A percentile compares a stretch with the other conserved stretches of the same genome.
Conservation (phyloP, 441 rosid species). For the Corymbia citriodora region DNA sequence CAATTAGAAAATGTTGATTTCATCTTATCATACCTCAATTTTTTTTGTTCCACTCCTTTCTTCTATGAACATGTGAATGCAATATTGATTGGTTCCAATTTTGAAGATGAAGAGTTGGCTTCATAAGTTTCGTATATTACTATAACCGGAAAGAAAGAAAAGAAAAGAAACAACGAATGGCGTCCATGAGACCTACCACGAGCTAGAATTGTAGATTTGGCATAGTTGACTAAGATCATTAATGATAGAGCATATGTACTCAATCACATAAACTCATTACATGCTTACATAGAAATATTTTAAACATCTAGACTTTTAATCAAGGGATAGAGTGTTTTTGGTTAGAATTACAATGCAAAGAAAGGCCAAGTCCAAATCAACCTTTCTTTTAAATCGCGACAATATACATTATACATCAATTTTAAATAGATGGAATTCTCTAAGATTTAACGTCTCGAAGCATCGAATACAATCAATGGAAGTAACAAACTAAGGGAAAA, state of each 20-base stretch:
- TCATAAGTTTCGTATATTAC: not conserved
- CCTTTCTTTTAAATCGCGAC: not conserved
- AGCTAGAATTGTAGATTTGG: not conserved
- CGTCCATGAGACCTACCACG: not conserved
- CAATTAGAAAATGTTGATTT: not conserved
- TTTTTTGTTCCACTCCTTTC: not conserved
- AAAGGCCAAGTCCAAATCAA: not conserved
- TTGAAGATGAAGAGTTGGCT: not conserved
- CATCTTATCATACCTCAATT: not conserved
- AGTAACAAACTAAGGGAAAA: not conserved
- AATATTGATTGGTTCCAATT: not conserved
- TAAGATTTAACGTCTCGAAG: not conserved
- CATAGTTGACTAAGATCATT: not conserved
- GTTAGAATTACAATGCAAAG: not conserved
- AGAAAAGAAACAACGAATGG: not conserved
- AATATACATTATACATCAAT: not conserved
- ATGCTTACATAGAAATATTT: not conserved
- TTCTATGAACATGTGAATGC: not conserved
- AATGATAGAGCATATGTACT: not conserved
- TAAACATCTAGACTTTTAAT: not conserved
- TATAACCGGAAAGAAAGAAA: not conserved
- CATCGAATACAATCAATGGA: not conserved
- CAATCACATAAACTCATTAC: not conserved
- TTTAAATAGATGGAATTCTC: not conserved
- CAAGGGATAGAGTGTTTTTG: not conserved